Evolutionary conservation across 805 yeast genomes (phyloP).

Genomic region (Ogataea angusta): DNA sequence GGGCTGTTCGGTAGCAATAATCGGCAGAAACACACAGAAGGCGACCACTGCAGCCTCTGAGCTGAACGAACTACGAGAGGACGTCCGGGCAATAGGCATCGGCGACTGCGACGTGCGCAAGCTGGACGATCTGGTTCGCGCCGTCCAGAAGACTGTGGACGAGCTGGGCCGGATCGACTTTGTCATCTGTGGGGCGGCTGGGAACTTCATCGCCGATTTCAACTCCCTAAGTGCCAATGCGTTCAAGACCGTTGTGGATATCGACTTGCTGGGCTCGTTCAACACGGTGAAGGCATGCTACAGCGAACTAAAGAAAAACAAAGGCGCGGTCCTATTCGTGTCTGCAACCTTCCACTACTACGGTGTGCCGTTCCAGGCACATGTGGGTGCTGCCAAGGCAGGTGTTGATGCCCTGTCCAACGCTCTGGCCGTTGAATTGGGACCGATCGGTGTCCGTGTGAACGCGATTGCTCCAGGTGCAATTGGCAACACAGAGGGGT

Average conservation of each 20-base stretch:
- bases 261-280: conserved; percentile 84
- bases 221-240: conserved; percentile 79
- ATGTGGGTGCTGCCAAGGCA: conserved; percentile 94
- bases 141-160: conserved; percentile 63
- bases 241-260: conserved; percentile 80
- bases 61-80: conserved; percentile 52
- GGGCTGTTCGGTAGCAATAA: conserved; percentile 84
- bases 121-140: conserved; percentile 52
- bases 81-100: conserved; percentile 66
- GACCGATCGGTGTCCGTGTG: conserved; percentile 80
- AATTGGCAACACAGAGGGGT: conserved; percentile 84
- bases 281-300: conserved; percentile 85
- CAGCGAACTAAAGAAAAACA: conserved; percentile 57
- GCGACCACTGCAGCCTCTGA: conserved; percentile 68
- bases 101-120: conserved; percentile 79
- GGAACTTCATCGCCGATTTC: conserved; percentile 82
- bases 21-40: conserved; percentile 72
- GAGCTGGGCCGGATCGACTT: conserved; percentile 77
- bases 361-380: conserved; percentile 86
- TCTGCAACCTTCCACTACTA: conserved; percentile 87
- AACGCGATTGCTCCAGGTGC: conserved; percentile 93
- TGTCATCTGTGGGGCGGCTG: conserved; percentile 95
- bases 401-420: conserved; percentile 87
- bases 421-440: conserved; percentile 85
- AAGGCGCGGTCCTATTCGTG: conserved; percentile 75